Evolutionary conservation across 1,284 basidiomycete genomes (phyloP).

Genomic region (Abortiporus biennis): DNA sequence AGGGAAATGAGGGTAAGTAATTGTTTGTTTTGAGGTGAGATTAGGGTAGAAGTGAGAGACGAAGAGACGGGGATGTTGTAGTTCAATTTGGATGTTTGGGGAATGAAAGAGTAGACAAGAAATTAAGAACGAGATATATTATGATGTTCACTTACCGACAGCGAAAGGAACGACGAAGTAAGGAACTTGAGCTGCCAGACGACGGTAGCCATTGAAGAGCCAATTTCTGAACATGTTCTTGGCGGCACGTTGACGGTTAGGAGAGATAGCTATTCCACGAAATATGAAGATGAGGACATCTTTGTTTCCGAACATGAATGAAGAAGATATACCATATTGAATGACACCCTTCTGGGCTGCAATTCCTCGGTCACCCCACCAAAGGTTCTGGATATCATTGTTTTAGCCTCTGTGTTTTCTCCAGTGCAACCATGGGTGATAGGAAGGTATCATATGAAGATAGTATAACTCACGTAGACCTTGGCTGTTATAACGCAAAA

Average conservation of each 20-base stretch:
- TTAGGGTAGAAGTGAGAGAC: conserved; percentile 1
- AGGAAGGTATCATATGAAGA: not conserved
- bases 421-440: not conserved
- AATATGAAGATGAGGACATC: not conserved
- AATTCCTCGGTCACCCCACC: conserved; percentile 85
- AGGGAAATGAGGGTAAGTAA: not conserved
- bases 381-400: conserved; percentile 35
- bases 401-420: conserved; percentile 1
- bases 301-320: not conserved
- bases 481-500: conserved; percentile 34
- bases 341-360: conserved; percentile 75
- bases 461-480: conserved; percentile 53
- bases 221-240: conserved; percentile 69
- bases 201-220: conserved; percentile 84
- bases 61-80: not conserved
- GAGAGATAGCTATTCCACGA: conserved; percentile 44
- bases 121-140: not conserved
- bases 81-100: not conserved
- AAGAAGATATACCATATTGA: conserved; percentile 65
- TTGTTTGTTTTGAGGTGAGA: not conserved
- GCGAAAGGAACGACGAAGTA: conserved; percentile 81
- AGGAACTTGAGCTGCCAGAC: conserved; percentile 67
- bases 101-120: not conserved
- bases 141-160: conserved; percentile 51
- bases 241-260: conserved; percentile 72